phyloP scores from a whole-genome alignment of 1,284 basidiomycete species.

The Naganishia sp. region DNA sequence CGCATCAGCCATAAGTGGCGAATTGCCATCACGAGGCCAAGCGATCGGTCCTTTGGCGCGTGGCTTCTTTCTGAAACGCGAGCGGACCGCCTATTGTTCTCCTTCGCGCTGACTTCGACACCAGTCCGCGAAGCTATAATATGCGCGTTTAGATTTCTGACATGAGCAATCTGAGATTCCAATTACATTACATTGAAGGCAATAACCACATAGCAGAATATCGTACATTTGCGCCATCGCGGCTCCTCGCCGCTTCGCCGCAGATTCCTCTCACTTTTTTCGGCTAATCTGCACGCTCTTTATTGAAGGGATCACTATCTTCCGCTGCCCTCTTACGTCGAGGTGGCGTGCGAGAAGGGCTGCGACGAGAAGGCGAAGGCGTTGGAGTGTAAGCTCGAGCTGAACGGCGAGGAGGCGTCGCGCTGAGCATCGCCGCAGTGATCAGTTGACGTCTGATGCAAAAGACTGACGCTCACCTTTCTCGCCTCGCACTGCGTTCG shows the following conservation, averaged over 20 bases:
- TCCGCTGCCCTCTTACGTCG: background rate
- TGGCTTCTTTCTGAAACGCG: too few relatives aligned
- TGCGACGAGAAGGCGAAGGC: conserved; percentile 12
- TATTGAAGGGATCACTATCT: conserved; percentile 9
- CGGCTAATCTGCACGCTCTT: background rate
- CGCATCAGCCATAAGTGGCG: too few relatives aligned
- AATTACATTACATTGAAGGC: too few relatives aligned
- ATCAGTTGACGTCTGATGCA: background rate
- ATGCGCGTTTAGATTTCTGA: too few relatives aligned
- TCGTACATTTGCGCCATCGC: too few relatives aligned
- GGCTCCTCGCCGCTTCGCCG: background rate
- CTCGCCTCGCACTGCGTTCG: conserved; percentile 1
- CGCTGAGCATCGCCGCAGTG: background rate
- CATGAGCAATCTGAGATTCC: too few relatives aligned
- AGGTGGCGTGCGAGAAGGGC: conserved; percentile 20
- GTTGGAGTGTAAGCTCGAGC: conserved; percentile 14
- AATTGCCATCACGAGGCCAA: background rate
- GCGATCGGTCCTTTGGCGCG: background rate
- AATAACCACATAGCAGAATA: too few relatives aligned
- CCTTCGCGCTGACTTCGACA: too few relatives aligned
- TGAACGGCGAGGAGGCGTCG: conserved; percentile 17
- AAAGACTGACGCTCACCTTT: background rate
- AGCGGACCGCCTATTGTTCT: too few relatives aligned
- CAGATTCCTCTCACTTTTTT: background rate
- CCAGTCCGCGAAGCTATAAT: too few relatives aligned